Percentiles rank a stretch among this genome's conserved stretches.
Evolutionary conservation across 1,139 yeast species (phyloP).

Genomic region (Debaryomyces sp.): DNA sequence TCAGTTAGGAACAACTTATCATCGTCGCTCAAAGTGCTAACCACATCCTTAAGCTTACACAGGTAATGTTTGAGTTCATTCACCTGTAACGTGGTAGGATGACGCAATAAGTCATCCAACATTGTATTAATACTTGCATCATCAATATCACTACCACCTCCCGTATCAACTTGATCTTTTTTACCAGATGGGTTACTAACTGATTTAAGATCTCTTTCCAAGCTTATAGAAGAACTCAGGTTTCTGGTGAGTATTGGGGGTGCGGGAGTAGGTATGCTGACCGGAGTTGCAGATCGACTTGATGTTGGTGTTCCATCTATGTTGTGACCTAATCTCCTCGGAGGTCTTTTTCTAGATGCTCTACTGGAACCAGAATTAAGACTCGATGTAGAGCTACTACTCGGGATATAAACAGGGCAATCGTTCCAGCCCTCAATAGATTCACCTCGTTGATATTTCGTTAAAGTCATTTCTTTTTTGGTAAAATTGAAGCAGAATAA

Average conservation of each 20-base stretch:
- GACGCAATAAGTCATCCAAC: slow-evolving; percentile 1
- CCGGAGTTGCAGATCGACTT: background rate
- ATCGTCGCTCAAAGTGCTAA: background rate
- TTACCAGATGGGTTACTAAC: background rate
- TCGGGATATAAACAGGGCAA: slow-evolving; percentile 31
- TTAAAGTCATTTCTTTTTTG: slow-evolving; percentile 29
- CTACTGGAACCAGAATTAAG: slow-evolving; percentile 5
- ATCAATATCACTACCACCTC: background rate
- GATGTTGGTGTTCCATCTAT: slow-evolving; percentile 2
- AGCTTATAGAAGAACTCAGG: slow-evolving; percentile 5
- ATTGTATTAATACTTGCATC: background rate
- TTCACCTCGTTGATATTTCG: slow-evolving; percentile 44
- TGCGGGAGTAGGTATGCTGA: slow-evolving; percentile 2
- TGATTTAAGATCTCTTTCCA: background rate
- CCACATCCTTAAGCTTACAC: background rate
- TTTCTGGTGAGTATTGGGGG: background rate
- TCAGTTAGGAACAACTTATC: slow-evolving; percentile 23
- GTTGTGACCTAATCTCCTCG: slow-evolving; percentile 12
- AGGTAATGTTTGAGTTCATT: slow-evolving; percentile 3
- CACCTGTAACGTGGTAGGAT: slow-evolving; percentile 2
- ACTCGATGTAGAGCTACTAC: slow-evolving; percentile 8
- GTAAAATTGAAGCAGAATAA: slow-evolving; percentile 1
- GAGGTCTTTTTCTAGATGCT: slow-evolving; percentile 11
- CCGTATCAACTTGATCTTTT: background rate
- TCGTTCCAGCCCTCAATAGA: slow-evolving; percentile 53